Percentiles rank a stretch among this genome's conserved stretches.
Conservation (phyloP, 2,329 filamentous ascomycete species). For the Pestalotiopsis sp. region DNA sequence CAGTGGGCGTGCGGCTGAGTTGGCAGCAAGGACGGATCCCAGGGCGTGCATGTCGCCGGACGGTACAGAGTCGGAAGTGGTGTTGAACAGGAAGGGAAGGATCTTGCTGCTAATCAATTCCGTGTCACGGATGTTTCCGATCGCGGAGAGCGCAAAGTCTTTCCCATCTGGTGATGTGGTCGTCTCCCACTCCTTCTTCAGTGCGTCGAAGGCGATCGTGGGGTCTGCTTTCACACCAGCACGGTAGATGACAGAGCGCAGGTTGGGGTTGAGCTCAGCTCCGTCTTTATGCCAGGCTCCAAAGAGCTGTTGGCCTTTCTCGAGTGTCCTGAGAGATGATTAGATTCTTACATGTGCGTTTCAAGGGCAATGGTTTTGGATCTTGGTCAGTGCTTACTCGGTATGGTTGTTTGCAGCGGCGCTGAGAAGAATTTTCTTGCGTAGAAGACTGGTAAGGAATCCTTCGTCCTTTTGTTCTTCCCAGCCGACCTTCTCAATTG, state of each 20-base stretch:
- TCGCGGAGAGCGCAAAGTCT: conserved; percentile 76
- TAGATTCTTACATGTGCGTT: background rate
- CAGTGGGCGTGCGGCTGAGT: conserved; percentile 70
- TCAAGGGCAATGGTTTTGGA: background rate
- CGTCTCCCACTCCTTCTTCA: conserved; percentile 83
- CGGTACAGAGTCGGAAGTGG: conserved; percentile 66
- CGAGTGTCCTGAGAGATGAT: conserved; percentile 54
- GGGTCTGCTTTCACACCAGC: conserved; percentile 74
- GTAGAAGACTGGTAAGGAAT: conserved; percentile 79
- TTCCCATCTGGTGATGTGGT: conserved; percentile 90
- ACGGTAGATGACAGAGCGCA: conserved; percentile 80
- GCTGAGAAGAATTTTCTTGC: conserved; percentile 76
- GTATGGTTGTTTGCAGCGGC: conserved; percentile 79
- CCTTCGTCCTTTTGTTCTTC: conserved; percentile 78
- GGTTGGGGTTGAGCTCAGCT: conserved; percentile 76
- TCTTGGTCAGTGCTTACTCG: conserved; percentile 53
- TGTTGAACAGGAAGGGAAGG: conserved; percentile 79
- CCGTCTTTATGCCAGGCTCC: conserved; percentile 72
- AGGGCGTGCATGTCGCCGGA: conserved; percentile 87
- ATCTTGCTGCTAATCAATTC: conserved; percentile 68
- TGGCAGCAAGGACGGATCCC: conserved; percentile 71
- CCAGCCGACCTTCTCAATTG: conserved; percentile 83
- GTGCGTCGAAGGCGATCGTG: conserved; percentile 67
- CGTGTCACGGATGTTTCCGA: conserved; percentile 73
- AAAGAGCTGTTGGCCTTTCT: conserved; percentile 80